Evolutionary conservation across 768 basidiomycete genomes (phyloP).

Genomic region (Phanerochaete carnosa): DNA sequence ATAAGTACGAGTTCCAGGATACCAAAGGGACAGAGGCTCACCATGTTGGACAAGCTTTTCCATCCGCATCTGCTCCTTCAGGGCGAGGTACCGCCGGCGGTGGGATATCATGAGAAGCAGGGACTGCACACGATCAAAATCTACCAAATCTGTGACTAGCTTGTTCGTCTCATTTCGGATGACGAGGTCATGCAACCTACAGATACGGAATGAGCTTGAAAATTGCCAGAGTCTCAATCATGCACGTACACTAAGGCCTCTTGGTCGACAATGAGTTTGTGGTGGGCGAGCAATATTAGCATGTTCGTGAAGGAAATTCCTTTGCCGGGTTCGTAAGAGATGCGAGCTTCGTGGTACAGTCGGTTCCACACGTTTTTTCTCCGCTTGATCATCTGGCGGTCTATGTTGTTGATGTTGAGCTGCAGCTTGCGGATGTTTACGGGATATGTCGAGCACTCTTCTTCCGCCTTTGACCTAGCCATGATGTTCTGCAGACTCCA

Average conservation of each 20-base stretch:
- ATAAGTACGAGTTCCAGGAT: neutral
- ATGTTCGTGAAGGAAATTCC: conserved; percentile 92
- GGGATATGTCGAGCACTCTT: neutral
- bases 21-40: conserved; percentile 17
- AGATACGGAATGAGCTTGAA: neutral
- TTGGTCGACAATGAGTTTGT: conserved; percentile 87
- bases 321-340: conserved; percentile 64
- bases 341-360: conserved; percentile 82
- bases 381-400: conserved; percentile 57
- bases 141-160: conserved; percentile 79
- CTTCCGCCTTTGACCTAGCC: conserved; percentile 41
- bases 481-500: conserved; percentile 61
- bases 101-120: conserved; percentile 72
- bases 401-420: conserved; percentile 56
- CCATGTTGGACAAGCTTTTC: conserved; percentile 40
- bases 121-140: conserved; percentile 81
- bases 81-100: conserved; percentile 62
- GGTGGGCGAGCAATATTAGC: conserved; percentile 83
- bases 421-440: conserved; percentile 50
- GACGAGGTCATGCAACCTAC: conserved; percentile 82
- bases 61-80: conserved; percentile 39
- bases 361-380: conserved; percentile 70
- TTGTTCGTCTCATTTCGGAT: conserved; percentile 72
- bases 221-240: neutral
- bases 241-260: conserved; percentile 80